Base-by-base conservation (phyloP, 805 yeast species). In the Saturnispora mendoncae region DNA sequence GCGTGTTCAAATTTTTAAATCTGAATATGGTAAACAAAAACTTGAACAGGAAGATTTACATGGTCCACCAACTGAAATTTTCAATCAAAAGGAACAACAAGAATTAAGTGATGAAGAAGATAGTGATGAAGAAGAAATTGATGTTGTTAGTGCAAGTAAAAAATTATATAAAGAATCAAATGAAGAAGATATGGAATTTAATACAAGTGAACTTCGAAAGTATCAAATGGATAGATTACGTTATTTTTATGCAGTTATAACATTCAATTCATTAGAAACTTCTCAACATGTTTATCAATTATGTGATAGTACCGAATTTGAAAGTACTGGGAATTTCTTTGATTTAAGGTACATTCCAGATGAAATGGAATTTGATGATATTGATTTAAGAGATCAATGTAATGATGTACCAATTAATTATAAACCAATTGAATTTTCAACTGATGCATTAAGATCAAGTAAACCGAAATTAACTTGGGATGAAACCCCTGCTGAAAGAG, bases 391-490 rank as follows among this genome's bases (percentile, higher is more conserved):
- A 51, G 97, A 92, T 53, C 56, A 59, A 25, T 85, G 97, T 63
- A 63, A 66, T 18, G 74, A 74, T 47, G 65, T 87, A 7, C 95
- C 97, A 6, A 63, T 77, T 2, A 74, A 74, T 37, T 92, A 92
- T 61, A 79, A 76, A 50, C 98, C 98, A 15, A 68, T 68, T 41
- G 58, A 64, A 18, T 92, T 92, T 60, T 84, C 84, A 24, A 92
- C 98, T 3, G 97, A 85, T 63, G 98, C 98, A 0, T 69, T 92
- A 45, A 96, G 92, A 58, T 95, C 87, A 57, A 88, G 97, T 13
- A 92, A 88, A 55, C 98, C 92, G 38, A 88, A 85, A 60, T 69
- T 92, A 50, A 88, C 97, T 0, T 92, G 98, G 98, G 98, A 92
- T 61, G 97, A 90, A 64, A 94, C 97, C 0, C 97, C 98, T 6